Evolutionary conservation across 2,329 filamentous ascomycete genomes (phyloP), one percentile per base, ranked within the genome.

Genomic region (Lithohypha guttulata): DNA sequence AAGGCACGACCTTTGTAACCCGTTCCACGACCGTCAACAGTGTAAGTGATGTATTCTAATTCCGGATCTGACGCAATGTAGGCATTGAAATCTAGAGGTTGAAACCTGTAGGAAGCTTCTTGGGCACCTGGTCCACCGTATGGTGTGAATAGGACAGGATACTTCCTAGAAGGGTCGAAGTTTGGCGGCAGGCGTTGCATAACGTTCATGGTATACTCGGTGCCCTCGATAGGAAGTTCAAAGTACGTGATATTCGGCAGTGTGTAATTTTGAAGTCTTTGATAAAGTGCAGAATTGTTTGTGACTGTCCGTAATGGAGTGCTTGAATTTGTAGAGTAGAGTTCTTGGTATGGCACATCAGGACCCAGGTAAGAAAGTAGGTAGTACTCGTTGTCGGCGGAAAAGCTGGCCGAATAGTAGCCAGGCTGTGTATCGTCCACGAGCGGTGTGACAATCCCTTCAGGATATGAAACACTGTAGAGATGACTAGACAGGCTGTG

Each of bases 71-170:
- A 79, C 0, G 75, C 63, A 31, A 82, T 70, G 58, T 81, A 83
- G 0, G 71, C 65, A 34, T 69, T 68, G 72, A 73, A 82, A 48
- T 65, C 64, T 18, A 75, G 62, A 0, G 66, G 41, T 39, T 66
- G 63, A 59, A 74, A 80, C 1, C 57, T 52, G 55, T 81, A 80
- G 39, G 52, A 59, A 1, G 78, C 75, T 44, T 73, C 62, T 50
- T 82, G 78, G 0, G 76, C 70, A 42, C 71, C 72, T 0, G 78
- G 79, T 0, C 78, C 79, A 14, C 79, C 79, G 54, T 83, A 83
- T 0, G 77, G 77, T 1, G 72, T 76, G 51, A 83, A 76, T 0
- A 84, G 62, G 2, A 77, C 68, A 0, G 79, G 77, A 52, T 83
- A 82, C 48, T 77, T 75, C 59, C 75, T 77, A 10, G 58, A 52